A percentile compares a stretch with the other conserved stretches of the same genome.
Evolutionary conservation across 805 yeast species (phyloP).

Genomic region (Barnettozyma sucrosica): DNA sequence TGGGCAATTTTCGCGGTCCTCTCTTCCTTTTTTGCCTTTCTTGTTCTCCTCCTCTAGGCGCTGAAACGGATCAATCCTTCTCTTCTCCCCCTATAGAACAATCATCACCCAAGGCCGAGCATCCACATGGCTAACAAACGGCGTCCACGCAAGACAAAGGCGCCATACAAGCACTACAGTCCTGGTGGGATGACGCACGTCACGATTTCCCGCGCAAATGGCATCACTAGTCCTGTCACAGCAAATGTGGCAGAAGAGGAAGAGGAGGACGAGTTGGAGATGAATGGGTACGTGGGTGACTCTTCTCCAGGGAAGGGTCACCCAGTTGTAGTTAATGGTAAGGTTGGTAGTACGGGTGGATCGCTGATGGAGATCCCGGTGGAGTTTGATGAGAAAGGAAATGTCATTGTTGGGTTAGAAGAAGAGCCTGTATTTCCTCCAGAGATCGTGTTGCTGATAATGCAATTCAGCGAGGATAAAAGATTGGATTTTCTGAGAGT

Average conservation of each 20-base stretch:
- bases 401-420: not conserved
- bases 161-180: conserved; percentile 74
- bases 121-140: conserved; percentile 68
- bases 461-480: conserved; percentile 26
- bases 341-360: not conserved
- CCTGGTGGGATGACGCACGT: conserved; percentile 36
- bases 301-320: conserved; percentile 3
- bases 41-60: not conserved
- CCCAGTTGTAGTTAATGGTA: not conserved
- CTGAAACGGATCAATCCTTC: not conserved
- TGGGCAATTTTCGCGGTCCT: not conserved
- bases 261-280: conserved; percentile 24
- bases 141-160: conserved; percentile 76
- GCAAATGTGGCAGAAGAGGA: conserved; percentile 27
- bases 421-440: conserved; percentile 19
- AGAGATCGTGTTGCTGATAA: conserved; percentile 27
- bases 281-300: conserved; percentile 13
- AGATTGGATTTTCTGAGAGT: conserved; percentile 52
- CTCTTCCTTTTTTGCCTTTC: not conserved
- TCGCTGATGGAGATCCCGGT: conserved; percentile 11
- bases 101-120: not conserved
- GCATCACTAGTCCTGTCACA: conserved; percentile 14
- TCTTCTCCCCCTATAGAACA: not conserved
- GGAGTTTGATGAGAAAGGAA: not conserved
- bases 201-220: conserved; percentile 22